phyloP scores from a whole-genome alignment of 2,329 filamentous ascomycete genomes.

The Achaetomium macrosporum region DNA sequence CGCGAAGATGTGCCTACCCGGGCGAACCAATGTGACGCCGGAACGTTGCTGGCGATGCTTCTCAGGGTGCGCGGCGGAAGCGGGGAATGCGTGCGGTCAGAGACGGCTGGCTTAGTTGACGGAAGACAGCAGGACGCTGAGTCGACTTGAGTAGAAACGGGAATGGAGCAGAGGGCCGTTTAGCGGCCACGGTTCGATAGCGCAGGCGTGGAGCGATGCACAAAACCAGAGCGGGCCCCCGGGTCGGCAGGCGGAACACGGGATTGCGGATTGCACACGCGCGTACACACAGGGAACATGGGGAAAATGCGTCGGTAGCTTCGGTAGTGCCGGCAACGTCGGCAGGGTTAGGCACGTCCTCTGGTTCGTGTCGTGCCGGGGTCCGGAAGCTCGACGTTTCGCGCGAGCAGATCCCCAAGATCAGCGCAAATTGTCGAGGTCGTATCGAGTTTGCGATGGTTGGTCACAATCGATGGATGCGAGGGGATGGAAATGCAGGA shows the following conservation, averaged over 20 bases:
- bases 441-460: neutral
- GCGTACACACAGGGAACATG: too few relatives aligned
- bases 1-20: slow-evolving; percentile 15
- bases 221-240: neutral
- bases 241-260: slow-evolving; percentile 5
- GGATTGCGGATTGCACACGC: neutral
- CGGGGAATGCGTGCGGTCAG: slow-evolving; percentile 12
- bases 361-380: neutral
- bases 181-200: neutral
- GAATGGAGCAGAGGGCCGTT: neutral
- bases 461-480: neutral
- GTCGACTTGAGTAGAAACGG: neutral
- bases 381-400: neutral
- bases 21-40: slow-evolving; percentile 22
- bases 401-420: neutral
- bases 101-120: neutral
- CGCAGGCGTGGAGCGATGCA: neutral
- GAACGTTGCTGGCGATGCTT: slow-evolving; percentile 19
- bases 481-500: neutral
- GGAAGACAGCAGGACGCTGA: neutral
- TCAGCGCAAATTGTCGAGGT: neutral
- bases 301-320: slow-evolving; percentile 2
- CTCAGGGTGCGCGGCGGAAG: slow-evolving; percentile 10
- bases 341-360: neutral
- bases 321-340: slow-evolving; percentile 14